phyloP scores from a whole-genome alignment of 345 rosid species.

The Acer yangbiense region DNA sequence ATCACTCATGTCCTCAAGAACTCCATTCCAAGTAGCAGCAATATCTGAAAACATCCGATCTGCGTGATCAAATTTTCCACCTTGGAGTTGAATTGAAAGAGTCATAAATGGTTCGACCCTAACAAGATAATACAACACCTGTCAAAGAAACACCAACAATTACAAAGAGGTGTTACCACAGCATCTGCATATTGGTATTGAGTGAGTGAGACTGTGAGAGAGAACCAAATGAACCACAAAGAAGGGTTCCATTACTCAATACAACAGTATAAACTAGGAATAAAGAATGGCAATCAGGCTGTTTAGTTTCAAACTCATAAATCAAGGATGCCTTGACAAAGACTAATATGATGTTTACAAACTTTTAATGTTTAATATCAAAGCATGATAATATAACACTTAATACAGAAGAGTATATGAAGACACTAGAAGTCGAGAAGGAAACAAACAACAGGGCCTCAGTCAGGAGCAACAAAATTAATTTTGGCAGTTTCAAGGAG shows the following conservation, averaged over 20 bases:
- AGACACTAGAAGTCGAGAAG: slow-evolving; percentile 3
- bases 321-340: background rate
- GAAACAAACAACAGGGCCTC: background rate
- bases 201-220: background rate
- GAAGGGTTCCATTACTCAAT: background rate
- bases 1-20: slow-evolving; percentile 97
- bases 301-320: background rate
- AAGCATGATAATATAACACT: background rate
- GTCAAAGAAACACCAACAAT: slow-evolving; percentile 32
- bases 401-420: background rate
- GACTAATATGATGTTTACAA: background rate
- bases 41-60: slow-evolving; percentile 95
- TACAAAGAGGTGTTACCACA: slow-evolving; percentile 20
- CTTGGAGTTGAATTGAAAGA: slow-evolving; percentile 96
- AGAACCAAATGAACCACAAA: background rate
- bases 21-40: slow-evolving; percentile 94
- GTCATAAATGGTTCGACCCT: slow-evolving; percentile 97
- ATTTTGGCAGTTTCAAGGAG: background rate
- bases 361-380: background rate
- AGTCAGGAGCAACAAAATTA: background rate
- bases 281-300: background rate
- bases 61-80: slow-evolving; percentile 99
- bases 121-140: slow-evolving; percentile 94
- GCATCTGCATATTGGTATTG: slow-evolving; percentile 1
- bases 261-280: background rate